These are phyloP conservation scores for Syncephalis plumigaleata DNA, from an alignment of 371 early-diverging fungal species.

Conservation along the genomic window DNA sequence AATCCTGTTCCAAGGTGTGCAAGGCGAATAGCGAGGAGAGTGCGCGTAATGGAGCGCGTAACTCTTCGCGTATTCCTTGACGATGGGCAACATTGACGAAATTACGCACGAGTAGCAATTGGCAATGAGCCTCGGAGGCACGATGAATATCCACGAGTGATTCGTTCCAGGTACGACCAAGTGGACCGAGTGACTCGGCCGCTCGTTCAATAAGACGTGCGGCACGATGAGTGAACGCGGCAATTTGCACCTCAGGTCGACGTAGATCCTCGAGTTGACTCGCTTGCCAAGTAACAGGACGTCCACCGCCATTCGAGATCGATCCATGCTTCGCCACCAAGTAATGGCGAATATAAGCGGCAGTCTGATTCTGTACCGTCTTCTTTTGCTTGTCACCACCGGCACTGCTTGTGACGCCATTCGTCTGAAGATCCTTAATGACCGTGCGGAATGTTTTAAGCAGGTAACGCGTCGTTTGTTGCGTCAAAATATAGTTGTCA, in stretches of 20 bases:
- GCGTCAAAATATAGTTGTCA: slow-evolving; percentile 64
- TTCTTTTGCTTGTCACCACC: not conserved
- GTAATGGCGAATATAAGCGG: not conserved
- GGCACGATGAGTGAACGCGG: slow-evolving; percentile 48
- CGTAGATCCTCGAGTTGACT: slow-evolving; percentile 24
- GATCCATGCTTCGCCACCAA: not conserved
- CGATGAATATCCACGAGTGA: slow-evolving; percentile 32
- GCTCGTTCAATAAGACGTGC: slow-evolving; percentile 28
- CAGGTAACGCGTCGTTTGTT: slow-evolving; percentile 58
- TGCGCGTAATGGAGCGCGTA: slow-evolving; percentile 15
- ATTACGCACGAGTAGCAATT: slow-evolving; percentile 4
- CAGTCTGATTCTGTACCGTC: not conserved
- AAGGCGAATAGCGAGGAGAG: slow-evolving; percentile 37
- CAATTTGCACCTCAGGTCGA: slow-evolving; percentile 38
- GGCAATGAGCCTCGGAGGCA: slow-evolving; percentile 38
- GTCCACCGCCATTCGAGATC: not conserved
- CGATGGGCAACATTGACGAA: slow-evolving; percentile 23
- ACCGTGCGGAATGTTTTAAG: slow-evolving; percentile 3
- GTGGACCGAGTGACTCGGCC: slow-evolving; percentile 26
- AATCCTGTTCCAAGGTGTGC: slow-evolving; percentile 24
- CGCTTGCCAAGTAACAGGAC: too few species aligned
- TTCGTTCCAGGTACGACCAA: slow-evolving; percentile 39
- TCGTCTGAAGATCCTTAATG: not conserved
- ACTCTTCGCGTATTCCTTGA: not conserved
- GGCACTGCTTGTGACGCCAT: not conserved